Conservation (phyloP, 805 yeast genomes). For the Barnettozyma botsteinii region DNA sequence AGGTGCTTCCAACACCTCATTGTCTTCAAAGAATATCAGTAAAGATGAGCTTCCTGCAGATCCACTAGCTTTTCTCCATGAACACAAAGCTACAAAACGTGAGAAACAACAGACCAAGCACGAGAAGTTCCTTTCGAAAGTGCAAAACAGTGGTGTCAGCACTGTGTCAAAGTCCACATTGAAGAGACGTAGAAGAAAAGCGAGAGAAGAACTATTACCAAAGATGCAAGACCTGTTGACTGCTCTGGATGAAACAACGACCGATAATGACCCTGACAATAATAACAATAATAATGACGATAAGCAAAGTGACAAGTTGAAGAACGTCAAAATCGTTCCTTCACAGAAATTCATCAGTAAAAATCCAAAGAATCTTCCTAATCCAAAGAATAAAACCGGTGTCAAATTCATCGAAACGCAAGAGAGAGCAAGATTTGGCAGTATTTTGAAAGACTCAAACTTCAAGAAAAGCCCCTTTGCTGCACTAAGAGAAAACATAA, state of each 20-base stretch:
- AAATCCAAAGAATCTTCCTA: constrained; percentile 39
- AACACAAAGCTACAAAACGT: constrained; percentile 45
- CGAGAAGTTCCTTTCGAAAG: constrained; percentile 33
- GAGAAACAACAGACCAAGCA: constrained; percentile 42
- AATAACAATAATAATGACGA: not conserved
- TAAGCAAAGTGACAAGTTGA: too few species aligned
- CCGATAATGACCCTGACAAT: not conserved
- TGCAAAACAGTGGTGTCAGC: constrained; percentile 28
- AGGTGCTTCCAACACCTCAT: constrained; percentile 1
- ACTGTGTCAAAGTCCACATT: constrained; percentile 61
- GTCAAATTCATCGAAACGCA: constrained; percentile 47
- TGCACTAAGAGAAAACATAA: constrained; percentile 56
- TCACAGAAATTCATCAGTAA: constrained; percentile 7
- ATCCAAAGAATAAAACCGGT: constrained; percentile 49
- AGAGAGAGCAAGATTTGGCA: constrained; percentile 55
- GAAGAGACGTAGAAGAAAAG: constrained; percentile 58
- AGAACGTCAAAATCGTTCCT: constrained; percentile 19
- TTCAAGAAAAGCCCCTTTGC: constrained; percentile 60
- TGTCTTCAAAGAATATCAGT: too few species aligned
- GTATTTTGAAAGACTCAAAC: constrained; percentile 46
- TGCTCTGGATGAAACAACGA: constrained; percentile 35
- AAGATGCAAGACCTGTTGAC: constrained; percentile 57
- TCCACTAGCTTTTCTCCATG: constrained; percentile 45
- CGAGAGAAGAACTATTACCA: constrained; percentile 59
- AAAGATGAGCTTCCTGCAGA: constrained; percentile 27